Evolutionary conservation across 208 protist species (phyloP), one percentile per base, ranked within the genome.

Genomic region (Leishmania aethiopica): DNA sequence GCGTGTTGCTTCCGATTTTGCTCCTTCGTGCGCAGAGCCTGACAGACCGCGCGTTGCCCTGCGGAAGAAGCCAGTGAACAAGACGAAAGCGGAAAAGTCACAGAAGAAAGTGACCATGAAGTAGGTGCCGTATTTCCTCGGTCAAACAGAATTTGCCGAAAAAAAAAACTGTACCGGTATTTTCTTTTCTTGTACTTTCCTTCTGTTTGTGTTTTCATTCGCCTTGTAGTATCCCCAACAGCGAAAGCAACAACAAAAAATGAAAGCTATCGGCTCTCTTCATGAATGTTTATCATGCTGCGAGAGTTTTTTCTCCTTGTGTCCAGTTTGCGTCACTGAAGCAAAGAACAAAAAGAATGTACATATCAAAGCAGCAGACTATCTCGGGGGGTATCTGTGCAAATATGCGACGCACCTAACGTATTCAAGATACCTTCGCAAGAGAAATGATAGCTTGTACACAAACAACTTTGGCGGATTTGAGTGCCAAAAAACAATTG

Each of bases 1-100:
- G 81, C 93, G 88, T 71, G 94, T 97, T 55, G 10, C 84, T 49
- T 71, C 80, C 6, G 89, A 96, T 84, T 97, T 97, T 86, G 92
- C 94, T 81, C 94, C 92, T 28, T 82, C 91, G 6, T 97, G 94
- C 85, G 94, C 94, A 40, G 77, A 85, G 13, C 87, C 90, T 11
- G 77, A 87, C 11, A 69, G 87, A 59, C 82, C 84, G 15, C 76
- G 32, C 17, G 15, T 11, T 32, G 19, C 35, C 3, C 8, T 15
- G 2, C 70, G 17, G 10, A 60, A 59, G 49, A 76, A 70, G 60
- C 60, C 69, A 42, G 47, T 55, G 35, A 72, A 2, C 47, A 80
- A 73, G 28, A 25, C 60, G 6, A 73, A 84, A 28, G 3, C 81
- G 13, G 80, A 77, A 77, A 84, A 80, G 37, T 40, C 51, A 59